Evolutionary conservation across 345 rosid genomes (phyloP), one percentile per base, ranked within the genome.

Genomic region (Boechera divaricarpa): DNA sequence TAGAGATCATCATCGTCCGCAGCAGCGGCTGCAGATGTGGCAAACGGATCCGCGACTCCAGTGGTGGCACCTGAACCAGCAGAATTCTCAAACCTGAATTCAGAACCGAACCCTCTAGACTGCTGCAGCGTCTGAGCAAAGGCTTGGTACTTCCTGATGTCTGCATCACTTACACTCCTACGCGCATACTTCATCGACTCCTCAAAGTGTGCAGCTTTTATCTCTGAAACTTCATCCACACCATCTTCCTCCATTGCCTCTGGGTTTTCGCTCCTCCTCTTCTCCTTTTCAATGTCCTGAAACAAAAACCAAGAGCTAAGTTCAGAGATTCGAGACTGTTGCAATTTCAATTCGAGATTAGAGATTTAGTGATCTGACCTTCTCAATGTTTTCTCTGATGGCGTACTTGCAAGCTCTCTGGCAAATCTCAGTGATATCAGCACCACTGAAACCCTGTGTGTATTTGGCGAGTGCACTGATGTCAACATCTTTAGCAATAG

Each of bases 201-300:
- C 87, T 93, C 98, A 28, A 93, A 93, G 78, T 93, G 97, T 7
- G 96, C 91, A 9, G 97, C 86, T 83, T 86, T 93, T 77, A 93
- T 93, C 89, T 93, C 98, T 1, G 98, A 82, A 56, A 92, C 87
- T 16, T 94, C 98, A 69, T 94, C 70, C 21, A 83, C 94, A 0
- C 86, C 84, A 72, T 92, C 98, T 86, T 94, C 97, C 86, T 94
- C 95, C 97, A 94, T 94, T 0, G 98, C 97, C 79, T 94, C 98
- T 9, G 98, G 98, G 84, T 92, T 90, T 54, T 90, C 97, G 54
- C 86, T 86, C 77, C 86, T 82, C 66, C 95, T 90, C 87, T 90
- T 92, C 79, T 90, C 98, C 87, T 85, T 90, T 77, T 94, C 98
- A 59, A 94, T 94, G 73, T 94, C 98, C 98, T 94, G 86, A 24